phyloP scores from a whole-genome alignment of 495 filamentous ascomycete species.

The Parmelia sp. region DNA sequence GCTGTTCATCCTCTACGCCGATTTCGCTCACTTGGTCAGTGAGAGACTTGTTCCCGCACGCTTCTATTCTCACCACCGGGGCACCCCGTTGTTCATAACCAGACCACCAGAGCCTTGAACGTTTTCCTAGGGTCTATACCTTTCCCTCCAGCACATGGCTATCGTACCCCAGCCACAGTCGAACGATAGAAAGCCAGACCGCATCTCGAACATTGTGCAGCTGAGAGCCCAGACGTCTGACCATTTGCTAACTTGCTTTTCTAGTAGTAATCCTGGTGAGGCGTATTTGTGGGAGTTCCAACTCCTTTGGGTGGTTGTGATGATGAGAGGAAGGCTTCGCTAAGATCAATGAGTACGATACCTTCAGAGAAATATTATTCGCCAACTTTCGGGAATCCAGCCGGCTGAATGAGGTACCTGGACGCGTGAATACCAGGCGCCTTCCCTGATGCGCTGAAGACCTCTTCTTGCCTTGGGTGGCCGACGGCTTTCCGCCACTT shows the following conservation, averaged over 20 bases:
- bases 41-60: background rate
- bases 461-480: background rate
- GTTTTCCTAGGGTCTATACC: background rate
- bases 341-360: background rate
- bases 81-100: background rate
- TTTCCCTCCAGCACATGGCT: background rate
- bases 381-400: background rate
- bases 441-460: background rate
- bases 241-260: background rate
- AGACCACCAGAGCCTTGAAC: background rate
- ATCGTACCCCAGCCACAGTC: background rate
- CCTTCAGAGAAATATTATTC: background rate
- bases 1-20: background rate
- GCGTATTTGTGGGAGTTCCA: background rate
- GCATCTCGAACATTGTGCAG: slow-evolving; percentile 1
- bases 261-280: background rate
- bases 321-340: background rate
- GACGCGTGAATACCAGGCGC: background rate
- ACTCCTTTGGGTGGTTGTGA: background rate
- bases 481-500: no score
- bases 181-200: background rate
- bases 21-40: background rate
- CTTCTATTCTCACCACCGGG: background rate
- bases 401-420: background rate
- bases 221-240: background rate